phyloP scores from a whole-genome alignment of 306 rosid species.

The Gastrolobium bilobum region DNA sequence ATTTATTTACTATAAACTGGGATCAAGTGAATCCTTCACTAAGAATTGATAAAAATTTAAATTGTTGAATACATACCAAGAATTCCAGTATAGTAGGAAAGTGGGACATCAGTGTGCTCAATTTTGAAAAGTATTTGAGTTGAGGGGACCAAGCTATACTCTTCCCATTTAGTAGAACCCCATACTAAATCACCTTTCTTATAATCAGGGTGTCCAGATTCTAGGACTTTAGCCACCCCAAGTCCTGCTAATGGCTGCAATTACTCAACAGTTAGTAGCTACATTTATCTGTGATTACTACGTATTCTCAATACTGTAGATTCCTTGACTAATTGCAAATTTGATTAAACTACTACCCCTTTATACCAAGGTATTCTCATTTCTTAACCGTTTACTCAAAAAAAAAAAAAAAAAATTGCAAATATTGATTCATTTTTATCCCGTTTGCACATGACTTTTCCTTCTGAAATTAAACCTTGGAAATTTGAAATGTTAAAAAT shows the following conservation, averaged over 20 bases:
- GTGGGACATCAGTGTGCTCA: too few species aligned
- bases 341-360: constrained; percentile 4
- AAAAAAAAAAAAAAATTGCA: not conserved
- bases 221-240: constrained; percentile 4
- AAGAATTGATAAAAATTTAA: not conserved
- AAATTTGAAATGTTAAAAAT: not conserved
- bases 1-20: too few species aligned
- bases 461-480: not conserved
- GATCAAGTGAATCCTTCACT: not conserved
- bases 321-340: not conserved
- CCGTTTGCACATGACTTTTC: not conserved
- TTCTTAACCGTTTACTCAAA: not conserved
- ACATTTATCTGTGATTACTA: not conserved
- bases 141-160: constrained; percentile 34
- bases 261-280: constrained; percentile 13
- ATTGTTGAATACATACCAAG: too few species aligned
- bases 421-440: not conserved
- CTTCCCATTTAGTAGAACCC: constrained; percentile 52
- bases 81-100: too few species aligned
- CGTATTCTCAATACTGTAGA: not conserved
- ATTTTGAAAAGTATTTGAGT: too few species aligned
- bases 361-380: not conserved
- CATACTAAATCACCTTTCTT: constrained; percentile 56
- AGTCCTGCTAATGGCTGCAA: constrained; percentile 46
- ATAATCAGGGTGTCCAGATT: constrained; percentile 48